phyloP scores from a whole-genome alignment of 495 filamentous ascomycete species.

The Penicillium arizonense region DNA sequence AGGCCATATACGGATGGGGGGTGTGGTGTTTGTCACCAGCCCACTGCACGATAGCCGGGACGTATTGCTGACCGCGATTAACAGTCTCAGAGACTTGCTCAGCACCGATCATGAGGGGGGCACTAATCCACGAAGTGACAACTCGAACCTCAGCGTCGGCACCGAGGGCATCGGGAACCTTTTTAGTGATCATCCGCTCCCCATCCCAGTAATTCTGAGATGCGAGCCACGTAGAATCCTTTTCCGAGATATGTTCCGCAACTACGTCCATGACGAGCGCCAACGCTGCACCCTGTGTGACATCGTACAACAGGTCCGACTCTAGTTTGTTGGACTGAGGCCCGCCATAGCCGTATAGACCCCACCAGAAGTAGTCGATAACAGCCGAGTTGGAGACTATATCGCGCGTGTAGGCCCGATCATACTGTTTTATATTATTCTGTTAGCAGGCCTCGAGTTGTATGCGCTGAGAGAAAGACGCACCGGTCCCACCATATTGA shows the following conservation, averaged over 20 bases:
- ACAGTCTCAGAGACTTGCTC: constrained; percentile 21
- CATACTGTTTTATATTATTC: constrained; percentile 16
- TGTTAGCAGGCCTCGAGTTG: not conserved
- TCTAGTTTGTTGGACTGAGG: constrained; percentile 26
- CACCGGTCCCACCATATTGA: constrained; percentile 15
- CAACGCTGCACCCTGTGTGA: constrained; percentile 22
- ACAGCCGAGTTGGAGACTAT: constrained; percentile 25
- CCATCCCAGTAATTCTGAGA: constrained; percentile 10
- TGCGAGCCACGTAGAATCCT: constrained; percentile 9
- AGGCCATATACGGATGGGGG: constrained; percentile 25
- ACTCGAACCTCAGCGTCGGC: constrained; percentile 14
- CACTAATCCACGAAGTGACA: constrained; percentile 26
- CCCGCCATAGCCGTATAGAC: constrained; percentile 24
- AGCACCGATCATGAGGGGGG: constrained; percentile 28
- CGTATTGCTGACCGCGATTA: constrained; percentile 22
- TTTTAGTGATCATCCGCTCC: constrained; percentile 23
- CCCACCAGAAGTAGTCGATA: constrained; percentile 29
- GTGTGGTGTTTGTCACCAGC: constrained; percentile 24
- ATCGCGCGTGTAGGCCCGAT: constrained; percentile 28
- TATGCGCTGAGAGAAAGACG: not conserved
- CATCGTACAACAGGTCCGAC: constrained; percentile 24
- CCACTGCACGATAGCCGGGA: constrained; percentile 31
- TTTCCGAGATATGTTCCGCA: constrained; percentile 14
- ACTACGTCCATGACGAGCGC: constrained; percentile 22
- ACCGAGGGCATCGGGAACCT: constrained; percentile 19